Evolutionary conservation across 2,329 filamentous ascomycete genomes (phyloP).

Genomic region (Ophiognomonia clavigignenti-juglandacearum): DNA sequence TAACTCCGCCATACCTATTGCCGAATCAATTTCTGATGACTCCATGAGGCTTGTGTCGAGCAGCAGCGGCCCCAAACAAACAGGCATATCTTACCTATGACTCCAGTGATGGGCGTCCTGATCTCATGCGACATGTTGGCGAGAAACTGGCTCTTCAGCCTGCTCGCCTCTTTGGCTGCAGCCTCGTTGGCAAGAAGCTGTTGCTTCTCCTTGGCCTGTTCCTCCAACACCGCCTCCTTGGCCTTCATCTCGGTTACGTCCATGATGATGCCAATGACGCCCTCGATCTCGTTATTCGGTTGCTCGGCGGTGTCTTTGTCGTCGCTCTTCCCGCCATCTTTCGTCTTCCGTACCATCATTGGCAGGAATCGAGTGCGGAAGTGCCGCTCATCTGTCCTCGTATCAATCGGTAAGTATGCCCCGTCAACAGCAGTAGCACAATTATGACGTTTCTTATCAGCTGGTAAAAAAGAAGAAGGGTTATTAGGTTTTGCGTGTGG

Average conservation of each 20-base stretch:
- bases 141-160: slow-evolving; percentile 74
- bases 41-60: background rate
- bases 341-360: slow-evolving; percentile 48
- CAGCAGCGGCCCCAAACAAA: background rate
- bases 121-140: slow-evolving; percentile 68
- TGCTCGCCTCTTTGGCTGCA: slow-evolving; percentile 74
- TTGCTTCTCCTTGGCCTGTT: slow-evolving; percentile 64
- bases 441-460: too few species aligned
- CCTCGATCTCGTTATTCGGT: slow-evolving; percentile 54
- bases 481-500: background rate
- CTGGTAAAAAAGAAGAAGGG: background rate
- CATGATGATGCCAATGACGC: slow-evolving; percentile 74
- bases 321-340: slow-evolving; percentile 45
- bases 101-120: slow-evolving; percentile 60
- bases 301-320: slow-evolving; percentile 38
- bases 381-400: slow-evolving; percentile 50
- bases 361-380: slow-evolving; percentile 70
- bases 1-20: slow-evolving; percentile 42
- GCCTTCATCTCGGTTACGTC: slow-evolving; percentile 70
- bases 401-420: background rate
- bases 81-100: slow-evolving; percentile 32
- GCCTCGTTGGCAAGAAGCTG: slow-evolving; percentile 69
- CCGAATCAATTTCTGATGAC: background rate
- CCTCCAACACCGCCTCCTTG: slow-evolving; percentile 57
- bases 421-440: background rate